Conservation (phyloP, 2,329 filamentous ascomycete species). For the Lecanicillium sp. region DNA sequence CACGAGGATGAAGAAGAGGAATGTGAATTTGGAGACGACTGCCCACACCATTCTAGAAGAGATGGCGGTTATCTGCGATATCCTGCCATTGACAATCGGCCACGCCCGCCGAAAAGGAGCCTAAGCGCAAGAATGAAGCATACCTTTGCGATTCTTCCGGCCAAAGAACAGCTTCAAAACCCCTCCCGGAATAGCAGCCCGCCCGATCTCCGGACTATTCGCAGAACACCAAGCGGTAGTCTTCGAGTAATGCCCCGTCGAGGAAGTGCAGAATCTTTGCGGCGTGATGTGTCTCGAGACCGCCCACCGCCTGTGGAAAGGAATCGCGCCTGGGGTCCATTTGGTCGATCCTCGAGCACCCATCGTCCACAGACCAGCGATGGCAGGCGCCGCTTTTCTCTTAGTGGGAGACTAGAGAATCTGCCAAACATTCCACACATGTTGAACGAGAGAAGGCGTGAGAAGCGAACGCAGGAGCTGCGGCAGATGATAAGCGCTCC, state of each 20-base stretch:
- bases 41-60: constrained; percentile 24
- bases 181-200: constrained; percentile 23
- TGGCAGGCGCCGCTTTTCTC: constrained; percentile 23
- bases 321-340: background rate
- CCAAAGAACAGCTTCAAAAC: constrained; percentile 30
- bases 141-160: constrained; percentile 53
- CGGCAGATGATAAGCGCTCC: constrained; percentile 53
- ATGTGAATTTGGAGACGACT: constrained; percentile 21
- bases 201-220: constrained; percentile 48
- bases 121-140: constrained; percentile 46
- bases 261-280: constrained; percentile 37
- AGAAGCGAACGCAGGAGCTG: constrained; percentile 50
- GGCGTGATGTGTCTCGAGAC: constrained; percentile 24
- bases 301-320: constrained; percentile 6
- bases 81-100: constrained; percentile 40
- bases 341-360: background rate
- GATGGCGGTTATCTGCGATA: constrained; percentile 36
- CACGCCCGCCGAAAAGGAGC: constrained; percentile 34
- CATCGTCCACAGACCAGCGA: constrained; percentile 1
- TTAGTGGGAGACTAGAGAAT: constrained; percentile 41
- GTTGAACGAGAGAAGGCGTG: constrained; percentile 48
- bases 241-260: constrained; percentile 49
- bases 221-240: constrained; percentile 50
- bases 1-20: constrained; percentile 27
- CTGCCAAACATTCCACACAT: constrained; percentile 45